Evolutionary conservation across 1,284 basidiomycete genomes (phyloP), one percentile per base, ranked within the genome.

Genomic region (Ganoderma meredithae): DNA sequence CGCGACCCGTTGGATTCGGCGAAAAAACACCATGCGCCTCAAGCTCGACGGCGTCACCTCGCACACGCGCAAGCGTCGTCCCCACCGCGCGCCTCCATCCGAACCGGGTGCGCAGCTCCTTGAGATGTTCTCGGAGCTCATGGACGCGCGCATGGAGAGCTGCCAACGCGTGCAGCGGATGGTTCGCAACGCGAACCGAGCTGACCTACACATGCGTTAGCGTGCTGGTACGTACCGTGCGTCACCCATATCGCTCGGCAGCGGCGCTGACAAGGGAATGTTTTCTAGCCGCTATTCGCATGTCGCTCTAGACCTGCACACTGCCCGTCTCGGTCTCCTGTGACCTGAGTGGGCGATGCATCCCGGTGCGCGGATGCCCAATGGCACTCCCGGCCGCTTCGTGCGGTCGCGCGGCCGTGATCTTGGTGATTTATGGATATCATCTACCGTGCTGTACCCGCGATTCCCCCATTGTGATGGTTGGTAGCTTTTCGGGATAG

Each of bases 131-230:
- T 88, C 88, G 66, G 84, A 86, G 71, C 87, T 93, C 81, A 86
- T 92, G 82, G 89, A 91, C 73, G 83, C 87, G 7, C 84, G 91
- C 63, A 88, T 93, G 85, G 90, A 92, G 77, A 91, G 89, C 75
- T 93, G 91, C 77, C 83, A 89, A 71, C 82, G 90, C 44, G 81
- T 91, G 61, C 86, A 86, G 70, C 83, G 83, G 58, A 82, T 93
- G 71, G 84, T 92, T 47, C 83, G 84, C 72, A 84, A 85, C 77
- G 80, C 74, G 75, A 64, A 68, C 68, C 63, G 66, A 33, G 68
- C 63, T 7, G 75, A 78, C 74, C 69, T 78, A 15, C 74, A 73
- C 68, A 73, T 74, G 70, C 68, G 72, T 39, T 76, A 71, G 76
- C 39, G 61, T 56, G 22, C 62, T 47, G 70, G 72, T 72, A 62